Evolutionary conservation across 1,284 basidiomycete species (phyloP), one percentile per base, ranked within the genome.

Genomic region (Trichosporon asahii): DNA sequence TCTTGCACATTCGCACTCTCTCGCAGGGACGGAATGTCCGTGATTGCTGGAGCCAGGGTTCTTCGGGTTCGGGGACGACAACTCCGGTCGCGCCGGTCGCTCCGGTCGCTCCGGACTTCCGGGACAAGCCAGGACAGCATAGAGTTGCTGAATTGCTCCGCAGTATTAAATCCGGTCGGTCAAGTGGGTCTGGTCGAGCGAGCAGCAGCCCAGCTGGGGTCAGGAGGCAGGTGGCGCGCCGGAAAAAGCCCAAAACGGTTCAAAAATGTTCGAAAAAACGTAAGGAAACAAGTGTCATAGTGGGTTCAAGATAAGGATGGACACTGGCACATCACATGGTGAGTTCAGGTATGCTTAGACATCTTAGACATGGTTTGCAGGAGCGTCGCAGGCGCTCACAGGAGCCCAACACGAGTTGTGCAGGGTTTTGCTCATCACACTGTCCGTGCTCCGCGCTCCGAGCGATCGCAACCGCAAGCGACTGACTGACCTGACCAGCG

Each of bases 291-390:
- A 23, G 21, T 23, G 49, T 53, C 49, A 53, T 53, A 53, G 49
- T 53, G 49, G 49, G 49, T 53, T 53, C 49, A 53, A 53, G 49
- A 25, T 25, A 23, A 53, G 49, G 25, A n/a, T 12, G 21, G n/a
- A 37, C 44, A n/a, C 44, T 8, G n/a, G n/a, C 21, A 7, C 21
- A 23, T 53, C 49, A 53, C 49, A 53, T 44, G 40, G 40, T 44
- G 40, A 53, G 49, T 25, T 25, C 49, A 53, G 49, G 49, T 53
- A 53, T 53, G 49, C 49, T 53, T 53, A 53, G 49, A 53, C 49
- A 25, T 21, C 49, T 53, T 53, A 53, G 49, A 25, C 49, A 53
- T 23, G n/a, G 6, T 5, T 5, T 21, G 21, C 49, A 53, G 49
- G 49, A 25, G 23, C n/a, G 7, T 9, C 11, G 23, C 49, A 53